Conservation (phyloP, 1,139 yeast species). For the Geotrichum armillariae region DNA sequence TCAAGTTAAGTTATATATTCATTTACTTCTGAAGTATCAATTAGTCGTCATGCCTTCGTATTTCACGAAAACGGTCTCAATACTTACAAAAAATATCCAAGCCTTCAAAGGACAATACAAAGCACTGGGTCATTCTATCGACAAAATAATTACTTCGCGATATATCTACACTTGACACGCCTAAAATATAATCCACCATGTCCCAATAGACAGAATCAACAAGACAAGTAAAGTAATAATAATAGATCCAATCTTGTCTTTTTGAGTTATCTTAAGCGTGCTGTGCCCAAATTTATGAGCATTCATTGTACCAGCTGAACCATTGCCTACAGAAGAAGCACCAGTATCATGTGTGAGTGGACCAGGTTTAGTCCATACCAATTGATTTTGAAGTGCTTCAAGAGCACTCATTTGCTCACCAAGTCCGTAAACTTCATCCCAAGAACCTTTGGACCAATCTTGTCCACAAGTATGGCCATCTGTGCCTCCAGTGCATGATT, state of each 20-base stretch:
- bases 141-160: no score
- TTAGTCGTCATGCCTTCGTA: no score
- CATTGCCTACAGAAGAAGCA: conserved; percentile 45
- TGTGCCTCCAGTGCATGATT: conserved; percentile 78
- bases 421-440: conserved; percentile 83
- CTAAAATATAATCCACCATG: conserved; percentile 65
- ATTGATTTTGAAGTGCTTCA: conserved; percentile 64
- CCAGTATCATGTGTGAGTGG: conserved; percentile 49
- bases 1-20: no score
- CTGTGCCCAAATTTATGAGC: conserved; percentile 18
- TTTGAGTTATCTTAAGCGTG: conserved; percentile 30
- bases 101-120: no score
- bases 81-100: no score
- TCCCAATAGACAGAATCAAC: conserved; percentile 59
- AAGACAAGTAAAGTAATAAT: conserved; percentile 74
- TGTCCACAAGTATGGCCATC: conserved; percentile 92
- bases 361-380: conserved; percentile 42
- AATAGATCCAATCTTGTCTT: conserved; percentile 86
- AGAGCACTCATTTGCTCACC: conserved; percentile 93
- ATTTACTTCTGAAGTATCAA: no score
- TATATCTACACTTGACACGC: no score
- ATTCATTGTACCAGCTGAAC: conserved; percentile 35
- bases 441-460: conserved; percentile 69
- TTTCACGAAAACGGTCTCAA: no score
- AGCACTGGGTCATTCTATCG: no score